phyloP scores from a whole-genome alignment of 2,329 filamentous ascomycete species.

The Berkeleyomyces basicola region DNA sequence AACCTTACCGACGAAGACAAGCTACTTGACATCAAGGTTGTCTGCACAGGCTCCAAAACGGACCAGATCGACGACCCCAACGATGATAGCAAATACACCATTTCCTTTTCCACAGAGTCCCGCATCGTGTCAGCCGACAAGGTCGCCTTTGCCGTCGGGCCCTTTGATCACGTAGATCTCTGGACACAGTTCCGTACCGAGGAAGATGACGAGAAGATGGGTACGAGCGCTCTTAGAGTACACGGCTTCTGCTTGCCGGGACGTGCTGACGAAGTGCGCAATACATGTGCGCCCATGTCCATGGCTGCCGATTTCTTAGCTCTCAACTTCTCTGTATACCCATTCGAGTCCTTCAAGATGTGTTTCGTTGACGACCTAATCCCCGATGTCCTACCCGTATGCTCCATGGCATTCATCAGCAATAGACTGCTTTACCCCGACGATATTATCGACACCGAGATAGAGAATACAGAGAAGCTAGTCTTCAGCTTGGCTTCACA shows the following conservation, averaged over 20 bases:
- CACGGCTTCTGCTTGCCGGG: conserved; percentile 84
- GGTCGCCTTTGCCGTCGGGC: conserved; percentile 83
- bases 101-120: conserved; percentile 57
- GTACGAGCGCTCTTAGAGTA: conserved; percentile 72
- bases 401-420: conserved; percentile 76
- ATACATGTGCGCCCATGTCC: conserved; percentile 73
- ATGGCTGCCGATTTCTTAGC: conserved; percentile 84
- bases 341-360: conserved; percentile 81
- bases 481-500: conserved; percentile 77
- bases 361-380: conserved; percentile 86
- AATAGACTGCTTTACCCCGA: conserved; percentile 71
- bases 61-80: conserved; percentile 65
- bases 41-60: conserved; percentile 78
- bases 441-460: conserved; percentile 69
- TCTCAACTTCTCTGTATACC: conserved; percentile 75
- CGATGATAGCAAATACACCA: conserved; percentile 70
- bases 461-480: conserved; percentile 63
- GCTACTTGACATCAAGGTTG: conserved; percentile 70
- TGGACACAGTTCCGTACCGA: conserved; percentile 72
- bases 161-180: conserved; percentile 85
- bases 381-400: conserved; percentile 57
- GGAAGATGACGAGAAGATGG: conserved; percentile 81
- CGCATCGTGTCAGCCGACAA: conserved; percentile 70
- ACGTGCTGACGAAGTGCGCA: conserved; percentile 63
- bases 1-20: conserved; percentile 59